Evolutionary conservation across 768 basidiomycete genomes (phyloP).

Genomic region (Boletus reticuloceps): DNA sequence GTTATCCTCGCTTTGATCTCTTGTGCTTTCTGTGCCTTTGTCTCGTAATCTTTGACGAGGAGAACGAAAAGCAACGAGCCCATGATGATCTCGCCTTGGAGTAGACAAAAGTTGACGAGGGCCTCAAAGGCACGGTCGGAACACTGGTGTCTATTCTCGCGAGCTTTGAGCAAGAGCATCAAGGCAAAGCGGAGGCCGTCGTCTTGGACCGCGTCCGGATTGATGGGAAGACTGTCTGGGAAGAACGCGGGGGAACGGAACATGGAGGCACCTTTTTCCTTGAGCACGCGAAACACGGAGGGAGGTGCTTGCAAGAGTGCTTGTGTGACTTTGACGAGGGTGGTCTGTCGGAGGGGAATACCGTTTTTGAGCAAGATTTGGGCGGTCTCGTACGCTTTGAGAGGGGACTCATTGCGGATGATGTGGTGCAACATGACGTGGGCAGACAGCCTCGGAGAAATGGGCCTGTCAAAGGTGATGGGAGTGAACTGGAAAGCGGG

Average conservation of each 20-base stretch:
- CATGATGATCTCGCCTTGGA: constrained; percentile 80
- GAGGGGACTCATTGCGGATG: constrained; percentile 47
- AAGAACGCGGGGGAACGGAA: constrained; percentile 12
- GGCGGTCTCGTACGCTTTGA: constrained; percentile 49
- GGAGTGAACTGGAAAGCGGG: constrained; percentile 36
- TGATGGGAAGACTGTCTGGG: constrained; percentile 28
- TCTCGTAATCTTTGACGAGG: constrained; percentile 62
- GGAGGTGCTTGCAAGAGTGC: constrained; percentile 22
- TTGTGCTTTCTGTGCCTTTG: constrained; percentile 30
- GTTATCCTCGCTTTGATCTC: constrained; percentile 21
- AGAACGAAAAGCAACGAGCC: constrained; percentile 68
- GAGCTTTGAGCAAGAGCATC: constrained; percentile 49
- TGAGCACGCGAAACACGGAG: constrained; percentile 19
- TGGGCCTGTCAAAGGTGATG: constrained; percentile 45
- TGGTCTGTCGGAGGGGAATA: constrained; percentile 45
- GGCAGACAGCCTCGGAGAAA: constrained; percentile 59
- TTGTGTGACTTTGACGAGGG: constrained; percentile 43
- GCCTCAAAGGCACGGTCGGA: constrained; percentile 59
- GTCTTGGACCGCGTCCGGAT: constrained; percentile 36
- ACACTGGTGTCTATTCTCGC: constrained; percentile 52
- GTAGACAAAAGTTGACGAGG: constrained; percentile 59
- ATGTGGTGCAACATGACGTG: constrained; percentile 67
- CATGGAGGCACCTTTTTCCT: constrained; percentile 15
- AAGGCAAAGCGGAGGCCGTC: constrained; percentile 49
- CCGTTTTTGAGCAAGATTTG: constrained; percentile 53